These are phyloP conservation scores for Aspergillus jensenii DNA, from an alignment of 2,329 filamentous ascomycete species.

Conservation along the genomic window DNA sequence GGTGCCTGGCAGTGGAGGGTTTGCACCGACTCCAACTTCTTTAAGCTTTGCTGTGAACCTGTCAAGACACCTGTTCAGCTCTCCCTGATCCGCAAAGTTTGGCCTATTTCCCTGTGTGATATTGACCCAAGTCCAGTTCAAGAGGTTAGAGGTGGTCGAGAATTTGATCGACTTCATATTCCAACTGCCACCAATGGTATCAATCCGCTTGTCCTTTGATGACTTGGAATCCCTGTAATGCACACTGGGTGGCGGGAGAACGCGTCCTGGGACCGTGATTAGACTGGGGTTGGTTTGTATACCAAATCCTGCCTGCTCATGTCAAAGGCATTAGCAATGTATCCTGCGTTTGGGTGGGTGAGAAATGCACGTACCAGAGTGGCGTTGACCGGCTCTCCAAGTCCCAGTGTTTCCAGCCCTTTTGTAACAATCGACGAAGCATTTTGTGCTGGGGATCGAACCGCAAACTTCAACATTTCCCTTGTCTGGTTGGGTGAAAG, in stretches of 20 bases:
- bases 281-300: slow-evolving; percentile 53
- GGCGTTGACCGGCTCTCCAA: slow-evolving; percentile 48
- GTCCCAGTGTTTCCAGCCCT: slow-evolving; percentile 56
- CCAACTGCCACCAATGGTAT: slow-evolving; percentile 60
- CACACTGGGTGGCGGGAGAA: slow-evolving; percentile 62
- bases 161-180: slow-evolving; percentile 65
- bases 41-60: slow-evolving; percentile 24
- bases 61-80: slow-evolving; percentile 13
- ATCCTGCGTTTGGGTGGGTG: background rate
- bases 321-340: background rate
- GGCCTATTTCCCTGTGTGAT: background rate
- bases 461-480: slow-evolving; percentile 71
- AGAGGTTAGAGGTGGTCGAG: slow-evolving; percentile 45
- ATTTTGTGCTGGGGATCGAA: slow-evolving; percentile 65
- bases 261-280: slow-evolving; percentile 70
- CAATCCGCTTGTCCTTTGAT: slow-evolving; percentile 18
- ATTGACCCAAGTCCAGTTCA: slow-evolving; percentile 29
- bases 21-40: slow-evolving; percentile 27
- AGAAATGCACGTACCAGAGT: slow-evolving; percentile 43
- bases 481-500: slow-evolving; percentile 62
- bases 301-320: slow-evolving; percentile 56
- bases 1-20: slow-evolving; percentile 12
- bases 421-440: slow-evolving; percentile 62
- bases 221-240: slow-evolving; percentile 50
- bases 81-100: slow-evolving; percentile 8